Conservation (phyloP, 192 early-diverging fungal species). For the Linderina pennispora region DNA sequence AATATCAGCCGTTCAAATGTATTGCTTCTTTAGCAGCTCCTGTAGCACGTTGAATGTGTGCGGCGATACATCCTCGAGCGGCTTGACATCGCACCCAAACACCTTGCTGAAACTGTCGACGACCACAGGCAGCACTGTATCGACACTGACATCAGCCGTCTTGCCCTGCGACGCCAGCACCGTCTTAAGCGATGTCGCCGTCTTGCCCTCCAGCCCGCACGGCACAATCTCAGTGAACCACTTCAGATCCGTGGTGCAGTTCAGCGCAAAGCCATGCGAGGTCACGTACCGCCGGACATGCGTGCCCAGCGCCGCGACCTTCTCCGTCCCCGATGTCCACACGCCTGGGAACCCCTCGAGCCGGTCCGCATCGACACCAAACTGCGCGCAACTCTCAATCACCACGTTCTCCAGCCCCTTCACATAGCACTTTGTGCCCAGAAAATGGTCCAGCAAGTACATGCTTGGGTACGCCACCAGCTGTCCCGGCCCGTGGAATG, state of each 20-base stretch:
- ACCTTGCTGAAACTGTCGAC: constrained; percentile 24
- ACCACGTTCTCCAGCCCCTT: constrained; percentile 68
- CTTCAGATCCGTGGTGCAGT: constrained; percentile 80
- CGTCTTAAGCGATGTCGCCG: constrained; percentile 61
- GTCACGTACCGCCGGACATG: constrained; percentile 85
- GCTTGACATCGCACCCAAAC: constrained; percentile 24
- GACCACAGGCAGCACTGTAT: constrained; percentile 12
- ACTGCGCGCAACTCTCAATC: constrained; percentile 63
- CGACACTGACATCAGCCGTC: constrained; percentile 3
- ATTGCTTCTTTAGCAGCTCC: constrained; percentile 6
- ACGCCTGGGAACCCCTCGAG: constrained; percentile 81
- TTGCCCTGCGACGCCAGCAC: constrained; percentile 6
- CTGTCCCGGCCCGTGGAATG: constrained; percentile 97
- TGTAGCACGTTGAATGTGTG: constrained; percentile 15
- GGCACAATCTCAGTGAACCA: constrained; percentile 91
- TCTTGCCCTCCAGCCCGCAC: constrained; percentile 77
- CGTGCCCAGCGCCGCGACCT: constrained; percentile 93
- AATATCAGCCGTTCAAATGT: too few species aligned
- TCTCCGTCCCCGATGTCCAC: constrained; percentile 77
- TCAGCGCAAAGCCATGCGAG: constrained; percentile 90
- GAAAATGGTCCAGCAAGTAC: constrained; percentile 62
- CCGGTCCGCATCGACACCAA: constrained; percentile 55
- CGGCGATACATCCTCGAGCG: constrained; percentile 25
- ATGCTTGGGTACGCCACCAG: constrained; percentile 92
- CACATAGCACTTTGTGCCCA: constrained; percentile 75